These are phyloP conservation scores for Akanthomyces muscarius DNA, from an alignment of 2,329 filamentous ascomycete species.

Conservation along the genomic window DNA sequence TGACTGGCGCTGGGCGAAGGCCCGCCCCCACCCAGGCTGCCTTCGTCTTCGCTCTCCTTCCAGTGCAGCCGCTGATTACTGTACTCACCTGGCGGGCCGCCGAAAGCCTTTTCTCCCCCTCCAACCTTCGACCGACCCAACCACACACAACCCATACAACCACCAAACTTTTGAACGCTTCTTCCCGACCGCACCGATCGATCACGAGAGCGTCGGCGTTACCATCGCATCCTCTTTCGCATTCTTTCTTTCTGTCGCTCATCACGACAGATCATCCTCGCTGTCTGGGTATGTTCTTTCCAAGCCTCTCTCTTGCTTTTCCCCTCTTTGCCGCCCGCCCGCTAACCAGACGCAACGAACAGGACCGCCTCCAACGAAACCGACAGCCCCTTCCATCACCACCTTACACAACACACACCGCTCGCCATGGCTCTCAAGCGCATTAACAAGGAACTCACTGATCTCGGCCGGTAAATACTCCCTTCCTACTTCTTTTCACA, in stretches of 20 bases:
- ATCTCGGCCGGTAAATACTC: conserved; percentile 76
- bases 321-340: neutral
- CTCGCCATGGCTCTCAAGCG: conserved; percentile 80
- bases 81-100: neutral
- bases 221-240: neutral
- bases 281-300: conserved; percentile 9
- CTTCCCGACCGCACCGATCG: conserved; percentile 3
- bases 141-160: conserved; percentile 12
- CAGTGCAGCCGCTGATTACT: conserved; percentile 11
- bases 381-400: conserved; percentile 10
- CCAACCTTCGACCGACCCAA: conserved; percentile 6
- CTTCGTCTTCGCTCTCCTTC: conserved; percentile 9
- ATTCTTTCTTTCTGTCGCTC: neutral
- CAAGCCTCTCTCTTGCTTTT: neutral
- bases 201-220: conserved; percentile 11
- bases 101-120: conserved; percentile 3
- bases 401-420: conserved; percentile 21
- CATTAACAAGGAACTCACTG: conserved; percentile 91
- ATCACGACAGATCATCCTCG: neutral
- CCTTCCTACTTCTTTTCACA: conserved; percentile 15
- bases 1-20: neutral
- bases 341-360: conserved; percentile 14
- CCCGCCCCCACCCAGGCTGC: conserved; percentile 6
- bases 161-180: conserved; percentile 1
- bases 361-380: conserved; percentile 11